Percentiles rank a stretch among this genome's conserved stretches.
phyloP scores from a whole-genome alignment of 441 rosid species.

The Corymbia citriodora region DNA sequence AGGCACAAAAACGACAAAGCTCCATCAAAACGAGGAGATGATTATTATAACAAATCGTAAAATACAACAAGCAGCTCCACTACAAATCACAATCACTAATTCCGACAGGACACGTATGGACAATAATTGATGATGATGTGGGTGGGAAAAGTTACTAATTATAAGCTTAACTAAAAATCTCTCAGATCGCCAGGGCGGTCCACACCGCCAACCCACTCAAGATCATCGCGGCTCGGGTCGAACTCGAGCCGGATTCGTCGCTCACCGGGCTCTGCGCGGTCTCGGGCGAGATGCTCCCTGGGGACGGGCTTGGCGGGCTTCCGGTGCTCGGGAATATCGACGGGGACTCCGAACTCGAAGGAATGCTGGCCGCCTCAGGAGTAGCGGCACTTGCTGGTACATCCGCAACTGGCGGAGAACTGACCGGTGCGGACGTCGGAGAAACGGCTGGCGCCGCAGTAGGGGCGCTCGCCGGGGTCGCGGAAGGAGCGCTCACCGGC shows the following conservation, averaged over 20 bases:
- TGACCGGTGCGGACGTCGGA: background rate
- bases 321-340: background rate
- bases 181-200: background rate
- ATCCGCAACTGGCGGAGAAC: background rate
- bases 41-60: background rate
- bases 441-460: background rate
- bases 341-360: background rate
- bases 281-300: background rate
- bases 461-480: background rate
- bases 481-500: conserved; percentile 38
- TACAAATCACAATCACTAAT: background rate
- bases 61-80: background rate
- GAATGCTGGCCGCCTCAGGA: background rate
- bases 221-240: background rate
- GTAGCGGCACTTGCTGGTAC: background rate
- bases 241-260: background rate
- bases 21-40: background rate
- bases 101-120: background rate
- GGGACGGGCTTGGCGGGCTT: background rate
- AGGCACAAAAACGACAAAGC: background rate
- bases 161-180: background rate
- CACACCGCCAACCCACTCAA: background rate
- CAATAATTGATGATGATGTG: background rate
- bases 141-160: background rate
- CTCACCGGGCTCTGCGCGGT: background rate